Percentiles rank a stretch among this genome's conserved stretches.
phyloP scores from a whole-genome alignment of 805 yeast genomes.

The Saturnispora saitoi region DNA sequence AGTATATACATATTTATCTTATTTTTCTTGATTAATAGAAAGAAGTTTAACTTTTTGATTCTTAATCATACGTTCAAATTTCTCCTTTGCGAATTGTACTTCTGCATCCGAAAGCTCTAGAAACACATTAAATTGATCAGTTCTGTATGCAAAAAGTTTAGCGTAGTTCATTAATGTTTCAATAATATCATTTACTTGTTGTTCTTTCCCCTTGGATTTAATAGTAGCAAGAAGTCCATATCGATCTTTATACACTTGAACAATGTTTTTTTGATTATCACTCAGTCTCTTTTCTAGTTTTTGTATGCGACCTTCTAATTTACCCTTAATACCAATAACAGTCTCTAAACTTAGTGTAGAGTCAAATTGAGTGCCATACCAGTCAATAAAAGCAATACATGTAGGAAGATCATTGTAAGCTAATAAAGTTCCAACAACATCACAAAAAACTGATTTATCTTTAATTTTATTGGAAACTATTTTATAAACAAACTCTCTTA shows the following conservation, averaged over 20 bases:
- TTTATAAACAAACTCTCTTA: conserved; percentile 14
- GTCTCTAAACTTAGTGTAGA: neutral
- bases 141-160: conserved; percentile 1
- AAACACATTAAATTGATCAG: neutral
- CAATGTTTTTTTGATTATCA: neutral
- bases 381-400: conserved; percentile 6
- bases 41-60: neutral
- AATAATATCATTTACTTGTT: neutral
- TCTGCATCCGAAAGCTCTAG: neutral
- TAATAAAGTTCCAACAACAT: conserved; percentile 17
- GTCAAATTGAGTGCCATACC: neutral
- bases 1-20: too few relatives aligned
- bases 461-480: conserved; percentile 11
- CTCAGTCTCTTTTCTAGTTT: conserved; percentile 2
- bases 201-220: neutral
- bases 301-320: conserved; percentile 2
- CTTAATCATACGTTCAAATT: neutral
- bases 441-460: conserved; percentile 8
- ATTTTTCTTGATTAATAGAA: neutral
- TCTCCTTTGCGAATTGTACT: neutral
- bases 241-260: conserved; percentile 1
- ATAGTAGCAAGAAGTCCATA: conserved; percentile 3
- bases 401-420: conserved; percentile 20
- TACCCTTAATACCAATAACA: conserved; percentile 3
- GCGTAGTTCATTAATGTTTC: conserved; percentile 1